Evolutionary conservation across 1,284 basidiomycete species (phyloP).

Genomic region (Naganishia liquefaciens): DNA sequence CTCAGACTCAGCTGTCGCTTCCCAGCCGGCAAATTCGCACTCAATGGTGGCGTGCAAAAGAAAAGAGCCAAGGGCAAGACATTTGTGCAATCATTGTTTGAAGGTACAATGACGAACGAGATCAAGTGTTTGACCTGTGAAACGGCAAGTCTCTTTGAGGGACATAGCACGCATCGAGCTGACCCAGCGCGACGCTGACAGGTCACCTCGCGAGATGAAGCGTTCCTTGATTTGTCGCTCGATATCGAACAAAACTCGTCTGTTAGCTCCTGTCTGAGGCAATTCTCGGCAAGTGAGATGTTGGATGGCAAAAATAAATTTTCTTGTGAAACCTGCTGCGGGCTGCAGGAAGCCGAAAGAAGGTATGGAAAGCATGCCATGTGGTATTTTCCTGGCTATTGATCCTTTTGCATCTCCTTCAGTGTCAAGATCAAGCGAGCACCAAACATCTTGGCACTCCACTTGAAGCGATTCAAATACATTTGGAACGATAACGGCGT

Average conservation of each 20-base stretch:
- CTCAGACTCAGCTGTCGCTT: not conserved
- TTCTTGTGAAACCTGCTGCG: slow-evolving; percentile 95
- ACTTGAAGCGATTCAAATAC: slow-evolving; percentile 97
- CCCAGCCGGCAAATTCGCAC: slow-evolving; percentile 17
- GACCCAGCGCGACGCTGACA: slow-evolving; percentile 43
- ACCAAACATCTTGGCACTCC: slow-evolving; percentile 89
- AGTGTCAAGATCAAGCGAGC: slow-evolving; percentile 98
- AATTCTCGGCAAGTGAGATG: slow-evolving; percentile 98
- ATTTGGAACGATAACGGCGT: slow-evolving; percentile 77
- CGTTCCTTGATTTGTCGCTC: slow-evolving; percentile 94
- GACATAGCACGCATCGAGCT: slow-evolving; percentile 4
- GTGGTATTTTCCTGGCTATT: not conserved
- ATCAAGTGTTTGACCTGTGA: slow-evolving; percentile 97
- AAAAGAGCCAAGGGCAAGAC: slow-evolving; percentile 61
- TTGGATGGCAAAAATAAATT: slow-evolving; percentile 97
- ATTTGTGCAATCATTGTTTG: slow-evolving; percentile 87
- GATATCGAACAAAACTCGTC: slow-evolving; percentile 98
- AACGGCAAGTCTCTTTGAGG: slow-evolving; percentile 61
- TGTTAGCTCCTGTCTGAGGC: slow-evolving; percentile 88
- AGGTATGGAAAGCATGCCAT: slow-evolving; percentile 60
- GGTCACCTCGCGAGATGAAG: slow-evolving; percentile 94
- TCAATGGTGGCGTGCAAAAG: slow-evolving; percentile 17
- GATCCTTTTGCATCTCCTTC: not conserved
- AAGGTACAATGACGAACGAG: slow-evolving; percentile 91
- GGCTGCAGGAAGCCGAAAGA: slow-evolving; percentile 96